These are phyloP conservation scores for Bathelium albidoporum DNA, from an alignment of 495 filamentous ascomycete species.

Conservation along the genomic window DNA sequence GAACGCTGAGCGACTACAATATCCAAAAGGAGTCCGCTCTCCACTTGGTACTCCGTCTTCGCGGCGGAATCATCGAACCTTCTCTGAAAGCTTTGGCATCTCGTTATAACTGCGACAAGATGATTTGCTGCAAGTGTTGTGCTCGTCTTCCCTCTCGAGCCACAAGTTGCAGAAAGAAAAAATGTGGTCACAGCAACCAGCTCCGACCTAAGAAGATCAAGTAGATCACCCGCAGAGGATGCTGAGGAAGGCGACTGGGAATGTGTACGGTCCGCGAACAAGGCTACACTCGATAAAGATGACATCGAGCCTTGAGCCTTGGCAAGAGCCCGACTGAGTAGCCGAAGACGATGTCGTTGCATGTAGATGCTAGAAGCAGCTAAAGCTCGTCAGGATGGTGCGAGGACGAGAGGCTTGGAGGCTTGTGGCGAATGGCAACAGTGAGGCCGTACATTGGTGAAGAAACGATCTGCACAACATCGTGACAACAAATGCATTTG, in stretches of 20 bases:
- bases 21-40: constrained; percentile 99
- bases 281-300: too few relatives aligned
- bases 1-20: constrained; percentile 98
- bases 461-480: too few relatives aligned
- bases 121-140: constrained; percentile 99
- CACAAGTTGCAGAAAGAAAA: constrained; percentile 99
- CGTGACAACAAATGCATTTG: too few relatives aligned
- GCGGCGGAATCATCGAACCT: constrained; percentile 98
- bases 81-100: constrained; percentile 94
- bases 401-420: too few relatives aligned
- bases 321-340: too few relatives aligned
- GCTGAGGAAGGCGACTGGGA: neutral
- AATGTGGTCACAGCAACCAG: constrained; percentile 99
- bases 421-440: too few relatives aligned
- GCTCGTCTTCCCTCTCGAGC: constrained; percentile 95
- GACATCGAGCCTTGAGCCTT: too few relatives aligned
- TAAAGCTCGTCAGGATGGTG: too few relatives aligned
- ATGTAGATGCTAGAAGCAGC: too few relatives aligned
- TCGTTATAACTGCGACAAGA: constrained; percentile 99
- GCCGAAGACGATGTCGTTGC: too few relatives aligned
- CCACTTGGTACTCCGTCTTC: constrained; percentile 97
- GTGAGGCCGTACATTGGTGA: too few relatives aligned
- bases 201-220: constrained; percentile 99
- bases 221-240: constrained; percentile 47
- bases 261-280: neutral